Evolutionary conservation across 2,329 filamentous ascomycete genomes (phyloP), one percentile per base, ranked within the genome.

Genomic region (Aspergillus ochraceoroseus): DNA sequence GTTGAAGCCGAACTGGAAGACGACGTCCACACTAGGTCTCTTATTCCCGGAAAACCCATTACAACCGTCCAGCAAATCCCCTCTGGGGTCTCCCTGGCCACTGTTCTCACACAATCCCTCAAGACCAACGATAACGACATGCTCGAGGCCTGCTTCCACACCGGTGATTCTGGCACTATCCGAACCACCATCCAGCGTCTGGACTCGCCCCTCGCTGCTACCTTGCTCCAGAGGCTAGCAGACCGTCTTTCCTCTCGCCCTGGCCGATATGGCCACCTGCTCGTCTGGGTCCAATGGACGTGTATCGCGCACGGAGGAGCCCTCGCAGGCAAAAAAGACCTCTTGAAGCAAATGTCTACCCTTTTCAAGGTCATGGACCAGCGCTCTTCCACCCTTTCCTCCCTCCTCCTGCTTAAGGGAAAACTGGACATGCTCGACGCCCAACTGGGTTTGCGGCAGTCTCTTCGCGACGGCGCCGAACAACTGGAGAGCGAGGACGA

Each of bases 251-350:
- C 95, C 66, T 79, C 84, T 51, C 80, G 87, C 30, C 92, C 92
- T 1, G 92, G 90, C 3, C 80, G 92, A 39, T 90, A 92, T 9
- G 88, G 89, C 36, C 86, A 83, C 58, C 77, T 98, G 20, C 89
- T 95, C 76, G 79, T 85, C 11, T 98, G 92, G 89, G 85, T 96
- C 29, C 89, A 95, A 66, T 95, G 88, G 87, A 90, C 87, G 1
- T 77, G 95, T 39, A 80, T 95, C 22, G 83, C 86, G 1, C 92
- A 98, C 60, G 92, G 92, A 51, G 92, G 90, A 50, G 89, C 89
- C 38, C 74, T 98, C 35, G 87, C 89, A 7, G 83, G 83, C 20
- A 87, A 94, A 62, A 80, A 85, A n/a, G 83, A 89, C 49, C 74
- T 95, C 25, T 76, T 92, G 52, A 81, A 82, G 58, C 82, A 83